Evolutionary conservation across 345 rosid genomes (phyloP), one percentile per base, ranked within the genome.

Genomic region (Eucalyptus coolabah): DNA sequence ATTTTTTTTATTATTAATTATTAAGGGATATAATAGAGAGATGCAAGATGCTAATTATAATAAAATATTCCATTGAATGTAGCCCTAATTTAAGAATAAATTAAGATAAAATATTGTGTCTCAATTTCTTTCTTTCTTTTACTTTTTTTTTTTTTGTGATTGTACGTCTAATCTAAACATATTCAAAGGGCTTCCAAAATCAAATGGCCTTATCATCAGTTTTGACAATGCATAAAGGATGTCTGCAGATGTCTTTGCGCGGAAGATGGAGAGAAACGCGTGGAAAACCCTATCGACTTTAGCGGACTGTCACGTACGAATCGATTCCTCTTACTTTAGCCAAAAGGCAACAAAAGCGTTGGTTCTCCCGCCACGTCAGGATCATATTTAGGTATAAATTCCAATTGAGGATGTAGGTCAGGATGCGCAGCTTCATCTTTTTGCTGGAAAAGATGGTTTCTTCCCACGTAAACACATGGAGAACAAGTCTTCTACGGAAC

Each of bases 1-100:
- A 0, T 53, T 21, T 19, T 50, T 18, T 0, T 53, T 6, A n/a
- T n/a, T n/a, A n/a, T n/a, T 12, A 0, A 21, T 53, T 21, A 53
- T 53, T 53, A 53, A 53, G 59, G 59, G 5, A 53, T 53, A 21
- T 53, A 53, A 53, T 53, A 53, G 11, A 53, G 59, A 53, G 59
- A 5, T 53, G 59, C 59, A 53, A 53, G 11, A 53, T 53, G 59
- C 26, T 53, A 8, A 53, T 21, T 53, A 53, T 21, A 53, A 21
- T 53, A 8, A 1, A 53, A 53, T 53, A 0, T 53, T 53, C 59
- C 26, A 0, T 53, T 21, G 59, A 53, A 53, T 53, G 59, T 53
- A 19, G 26, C 11, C 59, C 26, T 53, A 53, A 8, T 53, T 53
- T 53, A 53, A 53, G 0, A 53, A 21, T 53, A 53, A 53, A 21